Percentiles rank a stretch among this genome's conserved stretches.
phyloP scores from a whole-genome alignment of 2,329 filamentous ascomycete genomes.

The Biscogniauxia marginata region DNA sequence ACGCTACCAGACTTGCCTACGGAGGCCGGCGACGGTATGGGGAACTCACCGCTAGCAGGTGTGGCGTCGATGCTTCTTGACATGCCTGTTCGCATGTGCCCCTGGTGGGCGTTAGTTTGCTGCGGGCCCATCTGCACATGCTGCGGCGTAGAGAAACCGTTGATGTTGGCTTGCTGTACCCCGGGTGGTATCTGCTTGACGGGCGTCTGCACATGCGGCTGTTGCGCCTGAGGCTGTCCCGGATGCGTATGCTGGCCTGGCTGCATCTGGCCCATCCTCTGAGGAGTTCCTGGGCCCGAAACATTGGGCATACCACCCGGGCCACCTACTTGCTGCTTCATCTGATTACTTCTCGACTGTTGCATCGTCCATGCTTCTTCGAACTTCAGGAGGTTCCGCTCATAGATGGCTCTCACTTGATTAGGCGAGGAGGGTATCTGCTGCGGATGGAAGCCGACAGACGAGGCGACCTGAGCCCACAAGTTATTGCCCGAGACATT shows the following conservation, averaged over 20 bases:
- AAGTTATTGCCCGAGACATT: conserved; percentile 66
- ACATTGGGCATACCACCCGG: conserved; percentile 31
- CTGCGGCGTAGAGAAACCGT: conserved; percentile 49
- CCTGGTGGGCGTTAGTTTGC: conserved; percentile 39
- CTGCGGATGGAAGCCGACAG: conserved; percentile 59
- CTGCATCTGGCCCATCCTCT: conserved; percentile 44
- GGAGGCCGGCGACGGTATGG: conserved; percentile 46
- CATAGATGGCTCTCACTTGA: conserved; percentile 72
- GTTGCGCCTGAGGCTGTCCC: conserved; percentile 43
- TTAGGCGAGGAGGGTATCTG: conserved; percentile 66
- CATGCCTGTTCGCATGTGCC: conserved; percentile 50
- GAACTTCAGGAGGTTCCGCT: conserved; percentile 72
- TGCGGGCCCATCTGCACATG: conserved; percentile 44
- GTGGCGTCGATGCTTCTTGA: conserved; percentile 51
- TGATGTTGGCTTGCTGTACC: conserved; percentile 45
- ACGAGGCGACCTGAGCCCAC: conserved; percentile 72
- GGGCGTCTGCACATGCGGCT: conserved; percentile 40
- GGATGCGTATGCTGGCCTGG: conserved; percentile 42
- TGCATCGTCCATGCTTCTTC: conserved; percentile 66
- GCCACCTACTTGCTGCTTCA: conserved; percentile 47
- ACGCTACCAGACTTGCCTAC: conserved; percentile 40
- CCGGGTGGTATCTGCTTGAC: conserved; percentile 47
- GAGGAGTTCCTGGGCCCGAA: conserved; percentile 38
- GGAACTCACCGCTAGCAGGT: conserved; percentile 40
- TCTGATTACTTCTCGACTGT: conserved; percentile 49